phyloP scores from a whole-genome alignment of 2,329 filamentous ascomycete species.

The Dactylonectria estremocensis region DNA sequence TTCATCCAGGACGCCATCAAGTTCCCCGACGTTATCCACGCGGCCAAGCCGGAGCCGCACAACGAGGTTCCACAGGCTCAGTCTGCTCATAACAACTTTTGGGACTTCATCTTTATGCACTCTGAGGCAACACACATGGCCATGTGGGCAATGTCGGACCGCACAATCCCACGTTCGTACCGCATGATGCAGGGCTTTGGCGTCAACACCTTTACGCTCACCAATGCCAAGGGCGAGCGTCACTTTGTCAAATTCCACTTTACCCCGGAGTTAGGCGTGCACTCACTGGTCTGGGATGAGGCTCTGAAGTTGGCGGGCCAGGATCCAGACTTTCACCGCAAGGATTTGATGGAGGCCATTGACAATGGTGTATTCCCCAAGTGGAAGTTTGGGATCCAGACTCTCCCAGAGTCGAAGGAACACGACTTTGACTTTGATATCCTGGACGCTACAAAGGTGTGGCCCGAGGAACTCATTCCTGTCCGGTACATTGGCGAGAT shows the following conservation, averaged over 20 bases:
- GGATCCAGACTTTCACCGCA: constrained; percentile 87
- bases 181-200: constrained; percentile 92
- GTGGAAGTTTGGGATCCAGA: constrained; percentile 89
- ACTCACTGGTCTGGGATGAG: constrained; percentile 86
- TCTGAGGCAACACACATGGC: constrained; percentile 84
- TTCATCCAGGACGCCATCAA: constrained; percentile 84
- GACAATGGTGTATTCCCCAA: constrained; percentile 79
- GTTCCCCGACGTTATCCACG: constrained; percentile 77
- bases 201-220: constrained; percentile 83
- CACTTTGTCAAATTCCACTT: constrained; percentile 86
- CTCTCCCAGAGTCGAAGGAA: constrained; percentile 78
- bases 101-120: constrained; percentile 78
- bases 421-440: constrained; percentile 89
- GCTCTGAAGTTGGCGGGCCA: constrained; percentile 81
- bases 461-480: constrained; percentile 84
- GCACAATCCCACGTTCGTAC: constrained; percentile 80
- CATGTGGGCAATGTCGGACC: constrained; percentile 85
- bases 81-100: constrained; percentile 81
- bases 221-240: constrained; percentile 77
- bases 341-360: constrained; percentile 83
- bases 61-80: constrained; percentile 81
- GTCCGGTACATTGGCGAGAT: constrained; percentile 85
- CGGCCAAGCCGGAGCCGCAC: constrained; percentile 78
- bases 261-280: constrained; percentile 81
- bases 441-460: constrained; percentile 87